Percentiles rank a stretch among this genome's conserved stretches.
phyloP scores from a whole-genome alignment of 257 asterid species.

The Solanum chiquidenum region DNA sequence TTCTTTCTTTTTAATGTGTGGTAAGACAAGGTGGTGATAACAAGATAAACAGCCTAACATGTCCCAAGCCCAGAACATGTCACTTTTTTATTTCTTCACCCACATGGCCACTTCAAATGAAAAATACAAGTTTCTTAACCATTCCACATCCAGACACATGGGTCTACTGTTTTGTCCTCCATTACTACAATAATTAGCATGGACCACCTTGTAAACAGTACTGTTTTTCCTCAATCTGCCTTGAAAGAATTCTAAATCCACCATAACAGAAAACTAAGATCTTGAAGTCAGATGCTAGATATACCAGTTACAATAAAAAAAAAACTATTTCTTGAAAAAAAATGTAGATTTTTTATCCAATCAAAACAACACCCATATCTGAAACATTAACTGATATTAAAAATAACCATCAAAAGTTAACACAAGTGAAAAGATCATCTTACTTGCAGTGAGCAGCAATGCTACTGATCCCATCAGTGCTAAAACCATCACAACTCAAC shows the following conservation, averaged over 20 bases:
- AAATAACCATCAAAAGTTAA: background rate
- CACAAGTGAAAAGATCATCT: background rate
- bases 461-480: slow-evolving; percentile 57
- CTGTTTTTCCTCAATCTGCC: background rate
- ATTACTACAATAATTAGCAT: background rate
- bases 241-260: background rate
- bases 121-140: background rate
- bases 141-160: background rate
- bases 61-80: background rate
- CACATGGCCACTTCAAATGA: background rate
- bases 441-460: slow-evolving; percentile 76
- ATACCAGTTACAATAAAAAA: background rate
- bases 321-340: background rate
- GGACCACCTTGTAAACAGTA: background rate
- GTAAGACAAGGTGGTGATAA: background rate
- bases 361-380: background rate
- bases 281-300: background rate
- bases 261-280: background rate
- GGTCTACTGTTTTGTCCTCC: background rate
- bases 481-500: slow-evolving; percentile 78
- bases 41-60: background rate
- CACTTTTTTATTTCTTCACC: background rate
- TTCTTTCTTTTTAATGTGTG: background rate
- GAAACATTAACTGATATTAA: background rate
- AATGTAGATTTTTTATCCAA: background rate